Base-by-base conservation (phyloP, 1,284 basidiomycete genomes). In the Xerocomus amazonicus region DNA sequence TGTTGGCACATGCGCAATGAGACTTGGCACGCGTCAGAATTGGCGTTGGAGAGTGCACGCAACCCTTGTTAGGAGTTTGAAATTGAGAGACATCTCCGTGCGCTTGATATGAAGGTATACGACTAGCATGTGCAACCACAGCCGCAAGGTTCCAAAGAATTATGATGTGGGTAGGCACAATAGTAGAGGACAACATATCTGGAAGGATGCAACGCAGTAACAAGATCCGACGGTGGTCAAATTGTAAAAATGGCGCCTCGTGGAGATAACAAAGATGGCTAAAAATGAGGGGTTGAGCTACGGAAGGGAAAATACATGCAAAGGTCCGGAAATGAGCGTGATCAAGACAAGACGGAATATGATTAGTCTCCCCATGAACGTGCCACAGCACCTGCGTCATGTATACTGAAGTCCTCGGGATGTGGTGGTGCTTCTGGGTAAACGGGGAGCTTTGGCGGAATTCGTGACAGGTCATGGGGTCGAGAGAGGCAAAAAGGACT, bases 321-420 rank as follows among this genome's bases (percentile, higher is more conserved):
- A 52, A 54, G 50, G 60, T 55, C 56, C 65, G 65, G 60, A 61
- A 65, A 62, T 60, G 66, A 69, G 56, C 16, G 67, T 54, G 63
- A 57, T 48, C 38, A 53, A 51, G 38, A 49, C 39, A 47, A 55
- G 36, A 38, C 23, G 26, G 47, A 32, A 47, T 39, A 27, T 16
- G 49, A 41, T 68, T 47, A 69, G 58, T 70, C 65, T 10, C 53
- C 65, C 65, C 65, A 67, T 28, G 65, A 67, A 42, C 68, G 62
- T 56, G 65, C 67, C 37, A 67, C 66, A 14, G 65, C 63, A 34
- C 65, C 65, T 48, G 68, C 63, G 47, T 67, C 63, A 47, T 47
- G 54, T 41, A 67, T 61, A 4, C 16, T 52, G 47, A 66, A 69
- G 47, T 56, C 49, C 45, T 67, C 64, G 52, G 56, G 45, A 45